phyloP scores from a whole-genome alignment of 495 filamentous ascomycete species.

The Darksidea phi region DNA sequence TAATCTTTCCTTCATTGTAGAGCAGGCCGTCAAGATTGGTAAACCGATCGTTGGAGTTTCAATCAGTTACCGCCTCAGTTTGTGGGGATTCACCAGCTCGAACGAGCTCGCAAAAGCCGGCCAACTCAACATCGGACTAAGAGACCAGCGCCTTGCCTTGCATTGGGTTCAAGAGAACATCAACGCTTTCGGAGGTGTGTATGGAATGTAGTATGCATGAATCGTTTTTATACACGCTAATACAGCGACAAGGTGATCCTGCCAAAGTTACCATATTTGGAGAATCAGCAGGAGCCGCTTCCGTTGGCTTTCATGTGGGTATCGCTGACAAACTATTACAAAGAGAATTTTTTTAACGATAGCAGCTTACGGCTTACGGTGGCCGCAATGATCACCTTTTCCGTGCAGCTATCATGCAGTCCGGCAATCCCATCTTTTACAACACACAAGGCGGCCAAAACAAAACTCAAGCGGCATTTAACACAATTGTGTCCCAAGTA shows the following conservation, averaged over 20 bases:
- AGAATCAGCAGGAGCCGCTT: background rate
- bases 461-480: too few species aligned
- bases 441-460: too few species aligned
- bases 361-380: constrained; percentile 42
- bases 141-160: background rate
- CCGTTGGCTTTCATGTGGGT: constrained; percentile 44
- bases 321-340: too few species aligned
- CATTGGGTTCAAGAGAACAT: background rate
- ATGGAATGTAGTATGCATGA: too few species aligned
- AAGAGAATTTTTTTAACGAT: too few species aligned
- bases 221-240: background rate
- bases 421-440: too few species aligned
- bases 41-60: background rate
- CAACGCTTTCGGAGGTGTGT: background rate
- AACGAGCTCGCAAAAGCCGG: background rate
- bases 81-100: background rate
- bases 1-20: background rate
- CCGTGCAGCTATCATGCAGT: constrained; percentile 50
- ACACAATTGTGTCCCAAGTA: too few species aligned
- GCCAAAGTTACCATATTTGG: background rate
- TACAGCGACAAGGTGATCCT: background rate
- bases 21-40: background rate
- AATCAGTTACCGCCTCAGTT: background rate
- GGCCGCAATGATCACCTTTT: constrained; percentile 53
- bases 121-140: background rate